Base-by-base conservation (phyloP, 805 yeast species). In the Grigorovia jiainica region DNA sequence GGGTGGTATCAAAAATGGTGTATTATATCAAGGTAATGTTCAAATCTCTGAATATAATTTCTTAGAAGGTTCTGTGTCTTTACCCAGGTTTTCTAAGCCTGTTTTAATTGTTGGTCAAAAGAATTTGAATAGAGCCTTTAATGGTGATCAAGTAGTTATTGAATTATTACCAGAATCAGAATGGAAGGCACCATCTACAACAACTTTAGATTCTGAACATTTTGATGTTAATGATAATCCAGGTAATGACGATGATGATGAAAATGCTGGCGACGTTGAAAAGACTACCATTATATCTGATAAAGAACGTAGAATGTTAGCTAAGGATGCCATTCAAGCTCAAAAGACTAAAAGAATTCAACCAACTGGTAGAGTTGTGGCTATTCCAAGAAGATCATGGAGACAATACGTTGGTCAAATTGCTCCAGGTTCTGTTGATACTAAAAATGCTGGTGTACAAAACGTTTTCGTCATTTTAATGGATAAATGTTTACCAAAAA, bases 301-400 rank as follows among this genome's bases (percentile, higher is more conserved):
- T 39, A 57, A 54, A 41, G 60, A 63, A 51, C 73, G 95, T 45
- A 70, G 78, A 42, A 54, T 79, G 16, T 68, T 89, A 37, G 82
- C 87, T 0, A 82, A 82, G 49, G 90, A 86, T 48, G 96, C 96
- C 0, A 68, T 76, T 25, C 61, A 63, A 36, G 82, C 80, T 2
- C 83, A 79, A 29, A 62, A 70, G 24, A 60, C 64, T 9, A 63
- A 60, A 36, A 73, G 73, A 48, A 60, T 81, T 18, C 87, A 83
- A 56, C 98, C 97, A n/a, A 90, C 98, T 0, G 97, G 95, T 2
- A 76, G 78, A 50, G 83, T 92, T 29, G 97, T 92, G 10, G 94
- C 95, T 23, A 74, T 92, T 20, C 68, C 79, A 34, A 82, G 86
- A 64, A 75, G 99, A 63, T 85, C 90, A 47, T 92, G 98, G 98